Evolutionary conservation across 495 filamentous ascomycete species (phyloP).

Genomic region (Rusavskia elegans): DNA sequence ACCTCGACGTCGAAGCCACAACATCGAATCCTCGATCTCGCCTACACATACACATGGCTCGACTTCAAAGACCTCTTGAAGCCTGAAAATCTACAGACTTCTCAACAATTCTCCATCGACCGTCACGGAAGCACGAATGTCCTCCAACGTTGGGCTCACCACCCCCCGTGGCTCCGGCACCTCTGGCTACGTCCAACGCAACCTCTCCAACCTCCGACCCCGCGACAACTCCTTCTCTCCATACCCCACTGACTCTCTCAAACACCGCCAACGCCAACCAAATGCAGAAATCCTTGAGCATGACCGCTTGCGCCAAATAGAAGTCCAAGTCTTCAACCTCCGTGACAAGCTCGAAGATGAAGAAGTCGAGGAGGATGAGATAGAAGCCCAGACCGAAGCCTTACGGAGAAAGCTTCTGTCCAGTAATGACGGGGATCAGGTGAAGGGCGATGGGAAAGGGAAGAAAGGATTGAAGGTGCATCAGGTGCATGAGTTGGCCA

Average conservation of each 20-base stretch:
- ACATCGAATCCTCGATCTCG: no score
- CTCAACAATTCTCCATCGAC: no score
- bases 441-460: slow-evolving; percentile 18
- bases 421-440: slow-evolving; percentile 19
- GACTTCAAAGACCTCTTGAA: no score
- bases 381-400: slow-evolving; percentile 47
- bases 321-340: slow-evolving; percentile 83
- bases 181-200: slow-evolving; percentile 93
- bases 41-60: no score
- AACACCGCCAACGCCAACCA: slow-evolving; percentile 64
- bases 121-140: slow-evolving; percentile 37
- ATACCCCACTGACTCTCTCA: slow-evolving; percentile 47
- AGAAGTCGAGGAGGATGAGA: slow-evolving; percentile 68
- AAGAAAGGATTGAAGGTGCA: slow-evolving; percentile 58
- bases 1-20: no score
- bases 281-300: slow-evolving; percentile 89
- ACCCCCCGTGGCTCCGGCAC: slow-evolving; percentile 93
- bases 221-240: slow-evolving; percentile 41
- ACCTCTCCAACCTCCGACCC: slow-evolving; percentile 70
- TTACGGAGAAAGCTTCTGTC: slow-evolving; percentile 46
- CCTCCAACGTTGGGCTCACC: slow-evolving; percentile 91
- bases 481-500: slow-evolving; percentile 90
- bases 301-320: slow-evolving; percentile 73
- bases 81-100: no score
- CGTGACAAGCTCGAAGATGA: slow-evolving; percentile 81